These are phyloP conservation scores for Phlebiopsis flavidoalba DNA, from an alignment of 768 basidiomycete genomes.

Conservation along the genomic window DNA sequence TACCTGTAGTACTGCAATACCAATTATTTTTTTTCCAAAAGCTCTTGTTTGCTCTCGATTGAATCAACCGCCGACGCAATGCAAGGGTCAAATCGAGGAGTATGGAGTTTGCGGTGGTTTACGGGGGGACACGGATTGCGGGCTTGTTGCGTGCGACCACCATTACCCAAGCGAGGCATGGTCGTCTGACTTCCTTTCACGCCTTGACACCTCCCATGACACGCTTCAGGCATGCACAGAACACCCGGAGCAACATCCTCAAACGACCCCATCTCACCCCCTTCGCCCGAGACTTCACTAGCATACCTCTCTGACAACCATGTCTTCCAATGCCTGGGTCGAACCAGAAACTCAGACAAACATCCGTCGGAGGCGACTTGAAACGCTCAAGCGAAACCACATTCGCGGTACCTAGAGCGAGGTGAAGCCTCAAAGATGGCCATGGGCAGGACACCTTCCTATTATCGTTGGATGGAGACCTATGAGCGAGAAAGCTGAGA, in stretches of 20 bases:
- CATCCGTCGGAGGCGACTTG: conserved; percentile 6
- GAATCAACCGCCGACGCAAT: no score
- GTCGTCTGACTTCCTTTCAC: neutral
- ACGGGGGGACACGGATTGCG: no score
- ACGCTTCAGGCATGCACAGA: neutral
- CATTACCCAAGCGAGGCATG: neutral
- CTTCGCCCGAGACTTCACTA: neutral
- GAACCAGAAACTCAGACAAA: conserved; percentile 4
- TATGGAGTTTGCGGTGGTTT: no score
- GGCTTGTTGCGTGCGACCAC: neutral
- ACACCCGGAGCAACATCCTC: neutral
- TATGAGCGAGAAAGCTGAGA: conserved; percentile 9
- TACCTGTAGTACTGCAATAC: neutral
- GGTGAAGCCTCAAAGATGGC: neutral
- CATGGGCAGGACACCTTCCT: conserved; percentile 5
- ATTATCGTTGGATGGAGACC: conserved; percentile 9
- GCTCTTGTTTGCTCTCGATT: neutral
- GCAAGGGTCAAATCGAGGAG: no score
- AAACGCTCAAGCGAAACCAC: neutral
- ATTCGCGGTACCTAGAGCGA: neutral
- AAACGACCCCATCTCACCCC: neutral
- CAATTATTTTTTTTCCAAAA: neutral
- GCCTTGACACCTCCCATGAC: neutral
- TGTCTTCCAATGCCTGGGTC: neutral
- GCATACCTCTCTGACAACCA: neutral